Base-by-base conservation (phyloP, 2,329 filamentous ascomycete genomes). In the Apiospora phragmitis region DNA sequence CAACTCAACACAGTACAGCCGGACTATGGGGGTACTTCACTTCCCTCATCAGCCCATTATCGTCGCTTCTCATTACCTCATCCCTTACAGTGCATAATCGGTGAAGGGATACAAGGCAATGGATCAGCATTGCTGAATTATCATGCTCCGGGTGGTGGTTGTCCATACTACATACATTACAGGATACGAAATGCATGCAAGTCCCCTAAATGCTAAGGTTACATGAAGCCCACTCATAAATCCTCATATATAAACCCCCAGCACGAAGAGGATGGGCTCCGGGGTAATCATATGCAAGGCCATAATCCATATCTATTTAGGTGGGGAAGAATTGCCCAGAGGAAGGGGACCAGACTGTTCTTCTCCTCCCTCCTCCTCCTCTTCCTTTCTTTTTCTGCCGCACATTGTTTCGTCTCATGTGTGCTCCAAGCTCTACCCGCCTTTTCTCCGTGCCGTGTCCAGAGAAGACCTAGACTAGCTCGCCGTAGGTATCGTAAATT, bases 121-220 rank as follows among this genome's bases (percentile, higher is more conserved):
- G 29, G 49, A 55, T 32, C 49, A 32, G 26, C 49, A 11, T 21
- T 59, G 51, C 51, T 59, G 51, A 35, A 35, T 21, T 32, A 5
- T n/a, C 16, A 7, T 21, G 9, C 2, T 9, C 18, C 18, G 9
- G 43, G 6, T n/a, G 18, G 43, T 47, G 43, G 43, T 45, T 18
- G 43, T 35, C 35, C 35, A 26, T 45, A n/a, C 43, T 45, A n/a
- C 43, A n/a, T 47, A 21, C 18, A 6, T 21, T 47, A 47, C 43
- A 21, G 43, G 43, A 47, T 47, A 35, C 51, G 51, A 59, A 32
- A 35, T 35, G 29, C 51, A 35, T 47, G 43, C 29, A 21, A 59
- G 51, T 59, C 51, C 26, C 51, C 51, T 59, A n/a, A n/a, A n/a
- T n/a, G n/a, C n/a, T n/a, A 59, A 59, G 51, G 51, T 59, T 59